phyloP scores from a whole-genome alignment of 2,329 filamentous ascomycete species.

The Cercospora citrullina region DNA sequence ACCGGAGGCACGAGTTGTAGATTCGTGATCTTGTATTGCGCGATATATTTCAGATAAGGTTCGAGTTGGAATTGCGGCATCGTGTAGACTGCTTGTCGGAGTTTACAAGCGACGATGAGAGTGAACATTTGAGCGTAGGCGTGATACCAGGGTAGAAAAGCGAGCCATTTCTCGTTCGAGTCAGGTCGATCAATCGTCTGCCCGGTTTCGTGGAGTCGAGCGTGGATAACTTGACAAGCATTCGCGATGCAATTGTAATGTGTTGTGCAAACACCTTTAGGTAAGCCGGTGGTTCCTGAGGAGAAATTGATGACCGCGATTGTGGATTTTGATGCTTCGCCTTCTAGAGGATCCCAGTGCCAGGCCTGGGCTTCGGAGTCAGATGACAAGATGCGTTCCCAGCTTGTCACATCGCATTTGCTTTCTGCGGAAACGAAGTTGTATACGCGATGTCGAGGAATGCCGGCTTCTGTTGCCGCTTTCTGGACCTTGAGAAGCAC shows the following conservation, averaged over 20 bases:
- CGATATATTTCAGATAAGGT: conserved; percentile 55
- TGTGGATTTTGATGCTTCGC: conserved; percentile 7
- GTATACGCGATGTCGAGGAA: conserved; percentile 60
- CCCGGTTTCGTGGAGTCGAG: conserved; percentile 53
- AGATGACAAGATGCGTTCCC: conserved; percentile 7
- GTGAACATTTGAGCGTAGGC: conserved; percentile 59
- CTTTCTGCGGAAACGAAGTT: conserved; percentile 41
- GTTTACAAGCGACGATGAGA: conserved; percentile 10
- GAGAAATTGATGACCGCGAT: conserved; percentile 77
- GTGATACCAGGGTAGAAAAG: conserved; percentile 71
- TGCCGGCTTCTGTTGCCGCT: conserved; percentile 58
- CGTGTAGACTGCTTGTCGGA: conserved; percentile 66
- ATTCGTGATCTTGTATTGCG: conserved; percentile 67
- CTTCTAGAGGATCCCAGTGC: conserved; percentile 12
- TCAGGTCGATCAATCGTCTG: conserved; percentile 60
- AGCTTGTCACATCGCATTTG: conserved; percentile 3
- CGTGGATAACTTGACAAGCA: conserved; percentile 50
- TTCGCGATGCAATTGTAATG: conserved; percentile 77
- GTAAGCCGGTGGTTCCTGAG: conserved; percentile 75
- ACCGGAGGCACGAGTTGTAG: conserved; percentile 73
- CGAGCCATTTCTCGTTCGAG: conserved; percentile 54
- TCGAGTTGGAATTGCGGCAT: conserved; percentile 75
- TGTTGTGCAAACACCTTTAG: conserved; percentile 82
- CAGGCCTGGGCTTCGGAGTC: conserved; percentile 6
- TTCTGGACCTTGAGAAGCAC: conserved; percentile 57